Percentiles rank a stretch among this genome's conserved stretches.
Evolutionary conservation across 768 basidiomycete genomes (phyloP).

Genomic region (Mycena sanguinolenta): DNA sequence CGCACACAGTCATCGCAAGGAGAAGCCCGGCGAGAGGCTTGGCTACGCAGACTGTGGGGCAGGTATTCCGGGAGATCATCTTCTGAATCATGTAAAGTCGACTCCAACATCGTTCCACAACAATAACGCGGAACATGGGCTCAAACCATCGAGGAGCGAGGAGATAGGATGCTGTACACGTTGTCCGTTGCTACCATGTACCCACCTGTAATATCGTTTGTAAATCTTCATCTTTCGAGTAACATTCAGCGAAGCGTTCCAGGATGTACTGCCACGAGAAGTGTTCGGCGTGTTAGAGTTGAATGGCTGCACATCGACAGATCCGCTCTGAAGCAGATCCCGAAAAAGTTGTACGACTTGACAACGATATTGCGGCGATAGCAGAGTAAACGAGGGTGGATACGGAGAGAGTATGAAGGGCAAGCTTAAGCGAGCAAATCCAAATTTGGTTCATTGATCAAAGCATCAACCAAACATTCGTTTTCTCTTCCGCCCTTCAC

Average conservation of each 20-base stretch:
- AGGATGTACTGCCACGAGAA: conserved; percentile 19
- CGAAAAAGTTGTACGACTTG: no score
- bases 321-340: not conserved
- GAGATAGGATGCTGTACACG: conserved; percentile 23
- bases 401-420: no score
- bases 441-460: not conserved
- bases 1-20: not conserved
- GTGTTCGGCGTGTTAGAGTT: conserved; percentile 12
- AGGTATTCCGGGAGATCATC: not conserved
- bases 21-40: not conserved
- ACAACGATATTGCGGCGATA: not conserved
- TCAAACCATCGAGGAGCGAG: conserved; percentile 12
- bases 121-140: not conserved
- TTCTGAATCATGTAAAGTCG: not conserved
- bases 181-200: conserved; percentile 22
- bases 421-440: not conserved
- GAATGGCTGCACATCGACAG: conserved; percentile 3
- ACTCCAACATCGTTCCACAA: not conserved
- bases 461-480: not conserved
- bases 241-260: not conserved
- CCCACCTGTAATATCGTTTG: conserved; percentile 11
- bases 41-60: conserved; percentile 23
- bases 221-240: conserved; percentile 21
- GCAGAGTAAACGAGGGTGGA: no score
- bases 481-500: not conserved